A percentile compares a stretch with the other conserved stretches of the same genome.
These are phyloP conservation scores for Cercospora zeina DNA, from an alignment of 2,329 filamentous ascomycete species.

Conservation along the genomic window DNA sequence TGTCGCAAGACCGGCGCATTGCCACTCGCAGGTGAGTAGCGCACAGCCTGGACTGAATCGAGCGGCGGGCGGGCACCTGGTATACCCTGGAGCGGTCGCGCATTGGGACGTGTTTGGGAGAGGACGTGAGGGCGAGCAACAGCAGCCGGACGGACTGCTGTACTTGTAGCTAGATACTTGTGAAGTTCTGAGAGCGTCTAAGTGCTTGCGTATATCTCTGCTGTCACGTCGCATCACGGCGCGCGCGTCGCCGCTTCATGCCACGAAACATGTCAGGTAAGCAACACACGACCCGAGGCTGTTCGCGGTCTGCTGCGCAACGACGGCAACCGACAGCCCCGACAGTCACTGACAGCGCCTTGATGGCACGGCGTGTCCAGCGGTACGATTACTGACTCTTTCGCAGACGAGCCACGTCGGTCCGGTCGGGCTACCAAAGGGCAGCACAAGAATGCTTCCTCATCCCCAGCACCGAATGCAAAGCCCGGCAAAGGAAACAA, in stretches of 20 bases:
- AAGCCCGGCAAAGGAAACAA: constrained; percentile 38
- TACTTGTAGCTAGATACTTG: constrained; percentile 27
- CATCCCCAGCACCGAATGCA: constrained; percentile 47
- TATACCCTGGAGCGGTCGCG: not conserved
- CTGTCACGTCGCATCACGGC: constrained; percentile 18
- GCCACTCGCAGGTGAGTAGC: not conserved
- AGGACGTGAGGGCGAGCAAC: constrained; percentile 9
- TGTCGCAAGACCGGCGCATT: not conserved
- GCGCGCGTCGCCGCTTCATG: constrained; percentile 5
- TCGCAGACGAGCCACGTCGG: constrained; percentile 77
- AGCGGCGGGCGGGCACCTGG: not conserved
- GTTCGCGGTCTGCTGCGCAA: not conserved
- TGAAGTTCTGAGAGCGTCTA: constrained; percentile 30
- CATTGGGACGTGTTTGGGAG: not conserved
- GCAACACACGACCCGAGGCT: constrained; percentile 13
- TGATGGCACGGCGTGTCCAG: not conserved
- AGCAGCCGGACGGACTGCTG: constrained; percentile 2
- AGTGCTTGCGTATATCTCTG: constrained; percentile 18
- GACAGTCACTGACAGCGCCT: not conserved
- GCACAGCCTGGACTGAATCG: not conserved
- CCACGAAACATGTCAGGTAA: constrained; percentile 31
- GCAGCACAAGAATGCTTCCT: constrained; percentile 84
- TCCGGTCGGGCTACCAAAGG: constrained; percentile 96
- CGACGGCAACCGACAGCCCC: not conserved
- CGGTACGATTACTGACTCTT: constrained; percentile 18